Evolutionary conservation across 2,329 filamentous ascomycete species (phyloP).

Genomic region (Penicillium sp.): DNA sequence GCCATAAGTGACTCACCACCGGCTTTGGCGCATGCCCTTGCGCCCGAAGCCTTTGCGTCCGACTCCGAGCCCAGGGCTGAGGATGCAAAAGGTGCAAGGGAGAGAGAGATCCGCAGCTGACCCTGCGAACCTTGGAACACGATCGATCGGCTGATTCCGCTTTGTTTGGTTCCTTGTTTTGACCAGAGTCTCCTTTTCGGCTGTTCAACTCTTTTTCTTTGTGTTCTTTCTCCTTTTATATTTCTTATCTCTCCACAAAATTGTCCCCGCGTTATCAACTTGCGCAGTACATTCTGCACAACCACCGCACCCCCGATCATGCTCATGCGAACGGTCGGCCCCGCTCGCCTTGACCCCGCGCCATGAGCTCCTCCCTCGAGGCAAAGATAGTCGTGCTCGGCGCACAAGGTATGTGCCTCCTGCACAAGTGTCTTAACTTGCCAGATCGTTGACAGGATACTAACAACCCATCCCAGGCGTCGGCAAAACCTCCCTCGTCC

Average conservation of each 20-base stretch:
- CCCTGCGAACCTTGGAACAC: constrained; percentile 2
- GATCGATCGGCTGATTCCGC: constrained; percentile 24
- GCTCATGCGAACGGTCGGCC: constrained; percentile 29
- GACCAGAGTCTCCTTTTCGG: not conserved
- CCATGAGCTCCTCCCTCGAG: constrained; percentile 52
- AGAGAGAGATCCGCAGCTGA: not conserved
- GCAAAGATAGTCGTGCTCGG: constrained; percentile 57
- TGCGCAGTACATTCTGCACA: not conserved
- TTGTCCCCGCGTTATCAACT: not conserved
- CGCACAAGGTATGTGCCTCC: constrained; percentile 45
- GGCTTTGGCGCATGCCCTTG: not conserved
- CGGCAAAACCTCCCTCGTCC: constrained; percentile 55
- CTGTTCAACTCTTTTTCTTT: not conserved
- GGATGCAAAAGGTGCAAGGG: not conserved
- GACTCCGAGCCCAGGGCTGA: too few species aligned
- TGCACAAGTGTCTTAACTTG: too few species aligned
- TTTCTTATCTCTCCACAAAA: not conserved
- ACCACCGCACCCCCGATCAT: constrained; percentile 26
- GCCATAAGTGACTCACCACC: not conserved
- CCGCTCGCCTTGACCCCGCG: constrained; percentile 32
- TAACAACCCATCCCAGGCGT: constrained; percentile 41
- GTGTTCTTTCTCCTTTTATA: not conserved
- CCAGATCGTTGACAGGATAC: not conserved
- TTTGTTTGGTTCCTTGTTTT: constrained; percentile 6
- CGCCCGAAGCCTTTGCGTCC: not conserved